phyloP scores from a whole-genome alignment of 257 asterid genomes.

The Przewalskia tangutica region DNA sequence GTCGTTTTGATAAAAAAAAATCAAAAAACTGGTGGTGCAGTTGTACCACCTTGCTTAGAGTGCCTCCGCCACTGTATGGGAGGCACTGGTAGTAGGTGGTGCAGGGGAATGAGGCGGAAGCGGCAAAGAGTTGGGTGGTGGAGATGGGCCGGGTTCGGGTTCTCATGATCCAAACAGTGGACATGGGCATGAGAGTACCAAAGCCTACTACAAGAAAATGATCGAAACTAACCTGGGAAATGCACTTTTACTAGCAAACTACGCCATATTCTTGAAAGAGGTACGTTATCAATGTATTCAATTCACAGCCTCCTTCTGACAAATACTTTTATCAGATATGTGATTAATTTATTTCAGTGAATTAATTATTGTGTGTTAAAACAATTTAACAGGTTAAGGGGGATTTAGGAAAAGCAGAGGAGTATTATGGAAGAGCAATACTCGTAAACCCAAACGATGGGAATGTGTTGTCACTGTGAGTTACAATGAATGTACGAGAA shows the following conservation, averaged over 20 bases:
- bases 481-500: no score
- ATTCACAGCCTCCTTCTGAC: background rate
- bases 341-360: no score
- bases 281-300: slow-evolving; percentile 14
- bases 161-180: slow-evolving; percentile 38
- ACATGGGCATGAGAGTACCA: slow-evolving; percentile 43
- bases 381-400: slow-evolving; percentile 43
- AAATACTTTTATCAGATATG: background rate
- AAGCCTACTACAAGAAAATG: slow-evolving; percentile 64
- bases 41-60: no score
- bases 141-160: slow-evolving; percentile 41
- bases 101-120: slow-evolving; percentile 33
- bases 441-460: slow-evolving; percentile 61
- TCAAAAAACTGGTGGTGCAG: no score
- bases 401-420: slow-evolving; percentile 66
- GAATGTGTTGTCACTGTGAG: no score
- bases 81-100: slow-evolving; percentile 18
- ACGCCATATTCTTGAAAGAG: slow-evolving; percentile 77
- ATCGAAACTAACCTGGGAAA: slow-evolving; percentile 59
- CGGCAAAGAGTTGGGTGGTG: slow-evolving; percentile 17
- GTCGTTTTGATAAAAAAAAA: no score
- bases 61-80: no score
- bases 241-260: slow-evolving; percentile 59
- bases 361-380: background rate
- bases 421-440: slow-evolving; percentile 75